phyloP scores from a whole-genome alignment of 805 yeast genomes.

The Cyberlindnera bimundalis region DNA sequence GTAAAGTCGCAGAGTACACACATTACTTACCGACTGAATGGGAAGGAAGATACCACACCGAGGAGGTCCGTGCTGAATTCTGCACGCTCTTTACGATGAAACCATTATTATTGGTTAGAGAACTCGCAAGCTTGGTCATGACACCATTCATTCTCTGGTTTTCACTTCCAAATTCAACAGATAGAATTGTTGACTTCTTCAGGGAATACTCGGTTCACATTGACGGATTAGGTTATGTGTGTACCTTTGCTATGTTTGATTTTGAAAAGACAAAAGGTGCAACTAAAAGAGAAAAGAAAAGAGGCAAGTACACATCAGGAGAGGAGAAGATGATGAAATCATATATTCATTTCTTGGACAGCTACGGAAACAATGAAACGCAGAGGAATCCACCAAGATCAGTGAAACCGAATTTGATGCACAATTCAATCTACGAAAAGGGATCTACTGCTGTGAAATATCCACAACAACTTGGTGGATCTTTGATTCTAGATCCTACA shows the following conservation, averaged over 20 bases:
- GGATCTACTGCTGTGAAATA: constrained; percentile 5
- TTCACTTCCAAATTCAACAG: constrained; percentile 69
- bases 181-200: constrained; percentile 82
- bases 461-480: constrained; percentile 7
- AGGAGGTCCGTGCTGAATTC: constrained; percentile 79
- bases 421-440: constrained; percentile 9
- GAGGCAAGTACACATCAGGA: constrained; percentile 41
- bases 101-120: constrained; percentile 66
- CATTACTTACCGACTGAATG: constrained; percentile 87
- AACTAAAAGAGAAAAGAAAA: constrained; percentile 26
- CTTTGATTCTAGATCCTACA: constrained; percentile 12
- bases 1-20: constrained; percentile 78
- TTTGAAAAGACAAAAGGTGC: constrained; percentile 55
- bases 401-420: constrained; percentile 8
- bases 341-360: constrained; percentile 81
- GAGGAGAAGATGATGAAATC: constrained; percentile 91
- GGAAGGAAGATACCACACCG: constrained; percentile 83
- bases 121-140: constrained; percentile 73
- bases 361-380: constrained; percentile 55
- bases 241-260: constrained; percentile 91
- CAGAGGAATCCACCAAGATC: constrained; percentile 23
- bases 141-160: constrained; percentile 92
- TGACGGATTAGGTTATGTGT: constrained; percentile 93
- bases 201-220: constrained; percentile 86
- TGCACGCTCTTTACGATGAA: constrained; percentile 74